Conservation (phyloP, 352 stramenopile genomes). For the Pythium plurisporium region DNA sequence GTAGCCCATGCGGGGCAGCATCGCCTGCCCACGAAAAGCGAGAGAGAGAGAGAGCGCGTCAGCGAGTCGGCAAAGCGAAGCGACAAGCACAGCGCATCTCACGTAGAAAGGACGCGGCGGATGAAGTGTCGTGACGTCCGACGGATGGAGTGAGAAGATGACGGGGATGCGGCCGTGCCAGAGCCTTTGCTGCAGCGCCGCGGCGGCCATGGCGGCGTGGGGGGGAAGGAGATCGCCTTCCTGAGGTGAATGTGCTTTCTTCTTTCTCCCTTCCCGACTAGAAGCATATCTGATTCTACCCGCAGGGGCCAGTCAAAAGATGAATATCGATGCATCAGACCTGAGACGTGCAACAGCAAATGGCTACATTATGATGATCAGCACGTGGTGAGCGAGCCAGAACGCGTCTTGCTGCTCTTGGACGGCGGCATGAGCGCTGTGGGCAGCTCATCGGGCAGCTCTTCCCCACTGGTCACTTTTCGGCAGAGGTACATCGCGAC, state of each 20-base stretch:
- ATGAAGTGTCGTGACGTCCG: slow-evolving; percentile 79
- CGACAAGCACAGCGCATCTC: slow-evolving; percentile 7
- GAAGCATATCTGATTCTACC: neutral
- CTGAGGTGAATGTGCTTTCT: neutral
- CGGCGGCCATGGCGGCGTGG: neutral
- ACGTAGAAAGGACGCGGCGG: slow-evolving; percentile 78
- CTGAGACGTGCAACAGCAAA: neutral
- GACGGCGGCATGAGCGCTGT: slow-evolving; percentile 52
- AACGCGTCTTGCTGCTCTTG: slow-evolving; percentile 23
- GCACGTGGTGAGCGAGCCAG: slow-evolving; percentile 14
- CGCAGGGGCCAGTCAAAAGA: neutral
- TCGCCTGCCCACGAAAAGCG: slow-evolving; percentile 49
- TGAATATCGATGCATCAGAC: neutral
- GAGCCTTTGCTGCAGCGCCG: slow-evolving; percentile 35
- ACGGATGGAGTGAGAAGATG: slow-evolving; percentile 63
- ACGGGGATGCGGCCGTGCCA: slow-evolving; percentile 71
- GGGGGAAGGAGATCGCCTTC: neutral
- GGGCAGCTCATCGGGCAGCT: slow-evolving; percentile 58
- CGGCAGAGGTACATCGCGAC: slow-evolving; percentile 87
- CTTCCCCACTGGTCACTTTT: slow-evolving; percentile 66
- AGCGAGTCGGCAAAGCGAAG: neutral
- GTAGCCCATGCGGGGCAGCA: slow-evolving; percentile 82
- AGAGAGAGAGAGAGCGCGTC: slow-evolving; percentile 4
- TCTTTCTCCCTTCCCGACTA: neutral
- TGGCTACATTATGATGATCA: neutral